A percentile compares a stretch with the other conserved stretches of the same genome.
Evolutionary conservation across 352 stramenopile genomes (phyloP).

Genomic region (Phytophthora sojae): DNA sequence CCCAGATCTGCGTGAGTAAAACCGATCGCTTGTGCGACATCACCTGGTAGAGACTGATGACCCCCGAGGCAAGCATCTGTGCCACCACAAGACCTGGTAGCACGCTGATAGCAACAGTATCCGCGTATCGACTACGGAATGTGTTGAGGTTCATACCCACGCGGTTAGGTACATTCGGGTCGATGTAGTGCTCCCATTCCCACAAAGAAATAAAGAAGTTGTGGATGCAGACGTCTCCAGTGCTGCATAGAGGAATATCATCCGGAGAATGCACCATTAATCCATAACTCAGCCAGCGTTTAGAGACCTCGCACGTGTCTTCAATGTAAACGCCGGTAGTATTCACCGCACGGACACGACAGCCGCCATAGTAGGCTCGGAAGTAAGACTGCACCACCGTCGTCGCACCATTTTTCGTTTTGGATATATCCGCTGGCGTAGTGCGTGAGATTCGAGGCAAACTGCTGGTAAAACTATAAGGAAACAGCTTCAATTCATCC

Average conservation of each 20-base stretch:
- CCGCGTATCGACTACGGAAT: slow-evolving; percentile 26
- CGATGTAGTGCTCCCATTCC: slow-evolving; percentile 26
- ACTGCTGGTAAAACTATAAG: slow-evolving; percentile 34
- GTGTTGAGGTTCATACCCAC: slow-evolving; percentile 29
- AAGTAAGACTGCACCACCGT: slow-evolving; percentile 27
- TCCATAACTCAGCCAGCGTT: slow-evolving; percentile 31
- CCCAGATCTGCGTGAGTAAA: slow-evolving; percentile 39
- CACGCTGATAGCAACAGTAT: slow-evolving; percentile 26
- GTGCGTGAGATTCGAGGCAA: slow-evolving; percentile 12
- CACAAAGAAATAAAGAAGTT: slow-evolving; percentile 36
- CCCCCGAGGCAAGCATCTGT: slow-evolving; percentile 30
- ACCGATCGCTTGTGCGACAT: slow-evolving; percentile 34
- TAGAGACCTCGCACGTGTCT: slow-evolving; percentile 12
- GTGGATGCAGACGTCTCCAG: slow-evolving; percentile 29
- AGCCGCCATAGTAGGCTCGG: slow-evolving; percentile 33
- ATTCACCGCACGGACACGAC: slow-evolving; percentile 30
- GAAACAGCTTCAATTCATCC: slow-evolving; percentile 31
- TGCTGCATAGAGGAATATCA: slow-evolving; percentile 32
- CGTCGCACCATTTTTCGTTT: slow-evolving; percentile 17
- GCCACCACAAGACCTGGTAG: slow-evolving; percentile 32
- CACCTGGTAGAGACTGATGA: slow-evolving; percentile 30
- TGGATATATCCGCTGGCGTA: neutral
- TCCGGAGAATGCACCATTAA: slow-evolving; percentile 34
- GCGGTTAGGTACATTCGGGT: slow-evolving; percentile 2
- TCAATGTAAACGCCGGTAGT: slow-evolving; percentile 31